These are phyloP conservation scores for Candida sp. DNA, from an alignment of 1,139 yeast genomes.

Conservation along the genomic window DNA sequence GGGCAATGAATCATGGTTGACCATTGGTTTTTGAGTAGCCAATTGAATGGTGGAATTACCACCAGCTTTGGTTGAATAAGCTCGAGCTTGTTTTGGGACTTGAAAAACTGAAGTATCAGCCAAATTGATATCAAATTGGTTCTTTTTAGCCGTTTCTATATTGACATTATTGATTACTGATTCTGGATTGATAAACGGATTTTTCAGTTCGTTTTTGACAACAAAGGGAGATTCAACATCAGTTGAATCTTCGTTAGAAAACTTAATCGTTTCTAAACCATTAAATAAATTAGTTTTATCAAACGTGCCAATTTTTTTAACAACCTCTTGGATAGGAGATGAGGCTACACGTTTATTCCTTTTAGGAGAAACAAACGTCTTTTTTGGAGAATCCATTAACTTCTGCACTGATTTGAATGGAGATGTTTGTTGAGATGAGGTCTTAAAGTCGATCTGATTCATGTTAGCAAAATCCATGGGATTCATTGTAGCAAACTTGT, in stretches of 20 bases:
- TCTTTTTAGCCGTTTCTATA: constrained; percentile 2
- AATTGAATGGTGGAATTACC: constrained; percentile 10
- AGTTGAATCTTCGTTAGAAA: not conserved
- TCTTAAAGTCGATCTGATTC: no score
- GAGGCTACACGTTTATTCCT: not conserved
- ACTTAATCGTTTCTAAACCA: not conserved
- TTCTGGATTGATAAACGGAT: constrained; percentile 5
- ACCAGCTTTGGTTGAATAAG: constrained; percentile 1
- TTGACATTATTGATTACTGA: constrained; percentile 3
- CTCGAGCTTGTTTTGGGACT: not conserved
- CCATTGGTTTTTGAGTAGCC: constrained; percentile 13
- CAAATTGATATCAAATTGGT: not conserved
- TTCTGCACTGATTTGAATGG: constrained; percentile 2
- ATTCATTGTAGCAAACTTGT: not conserved
- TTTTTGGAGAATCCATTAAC: constrained; percentile 1
- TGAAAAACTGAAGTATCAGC: not conserved
- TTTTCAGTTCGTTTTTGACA: not conserved
- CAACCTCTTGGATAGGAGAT: not conserved
- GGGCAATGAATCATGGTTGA: constrained; percentile 1
- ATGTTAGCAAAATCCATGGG: not conserved
- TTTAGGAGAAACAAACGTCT: constrained; percentile 1
- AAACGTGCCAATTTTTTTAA: not conserved
- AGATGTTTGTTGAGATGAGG: not conserved
- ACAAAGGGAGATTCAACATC: not conserved
- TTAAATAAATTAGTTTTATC: not conserved